Evolutionary conservation across 345 rosid genomes (phyloP).

Genomic region (Aquilaria yunnanensis): DNA sequence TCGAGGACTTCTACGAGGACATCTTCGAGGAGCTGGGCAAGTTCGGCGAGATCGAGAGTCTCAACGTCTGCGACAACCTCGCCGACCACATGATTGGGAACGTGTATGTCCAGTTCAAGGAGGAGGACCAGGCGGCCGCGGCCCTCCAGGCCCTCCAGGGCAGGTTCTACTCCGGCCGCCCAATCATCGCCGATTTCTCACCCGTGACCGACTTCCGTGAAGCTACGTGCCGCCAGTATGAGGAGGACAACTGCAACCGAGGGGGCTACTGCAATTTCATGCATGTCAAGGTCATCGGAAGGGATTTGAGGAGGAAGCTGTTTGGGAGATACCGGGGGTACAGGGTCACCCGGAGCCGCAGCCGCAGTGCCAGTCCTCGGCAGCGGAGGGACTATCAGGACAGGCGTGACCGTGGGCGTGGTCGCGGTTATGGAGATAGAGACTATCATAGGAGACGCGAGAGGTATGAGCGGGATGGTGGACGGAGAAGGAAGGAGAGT

Average conservation of each 20-base stretch:
- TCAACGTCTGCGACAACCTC: conserved; percentile 82
- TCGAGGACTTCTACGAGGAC: conserved; percentile 87
- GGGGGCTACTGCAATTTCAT: conserved; percentile 91
- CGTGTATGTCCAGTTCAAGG: conserved; percentile 80
- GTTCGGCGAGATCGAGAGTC: conserved; percentile 84
- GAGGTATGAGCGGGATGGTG: conserved; percentile 34
- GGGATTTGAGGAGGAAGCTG: conserved; percentile 67
- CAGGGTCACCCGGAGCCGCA: conserved; percentile 66
- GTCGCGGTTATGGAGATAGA: conserved; percentile 22
- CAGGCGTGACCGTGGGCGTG: conserved; percentile 27
- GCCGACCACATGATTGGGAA: conserved; percentile 94
- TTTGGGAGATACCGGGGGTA: conserved; percentile 61
- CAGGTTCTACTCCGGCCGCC: conserved; percentile 82
- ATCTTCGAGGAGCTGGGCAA: conserved; percentile 83
- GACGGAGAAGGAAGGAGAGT: conserved; percentile 39
- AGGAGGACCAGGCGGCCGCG: conserved; percentile 90
- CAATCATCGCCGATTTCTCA: conserved; percentile 87
- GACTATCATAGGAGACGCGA: conserved; percentile 20
- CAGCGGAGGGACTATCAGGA: conserved; percentile 37
- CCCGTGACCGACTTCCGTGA: conserved; percentile 92
- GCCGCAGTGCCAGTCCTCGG: conserved; percentile 40
- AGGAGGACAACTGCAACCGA: conserved; percentile 82
- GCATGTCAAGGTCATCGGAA: conserved; percentile 83
- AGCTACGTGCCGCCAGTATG: conserved; percentile 83
- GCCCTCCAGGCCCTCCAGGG: conserved; percentile 76